Percentiles rank a stretch among this genome's conserved stretches.
Conservation (phyloP, 1,284 basidiomycete genomes). For the Ceratorhiza oryzae-sativae region DNA sequence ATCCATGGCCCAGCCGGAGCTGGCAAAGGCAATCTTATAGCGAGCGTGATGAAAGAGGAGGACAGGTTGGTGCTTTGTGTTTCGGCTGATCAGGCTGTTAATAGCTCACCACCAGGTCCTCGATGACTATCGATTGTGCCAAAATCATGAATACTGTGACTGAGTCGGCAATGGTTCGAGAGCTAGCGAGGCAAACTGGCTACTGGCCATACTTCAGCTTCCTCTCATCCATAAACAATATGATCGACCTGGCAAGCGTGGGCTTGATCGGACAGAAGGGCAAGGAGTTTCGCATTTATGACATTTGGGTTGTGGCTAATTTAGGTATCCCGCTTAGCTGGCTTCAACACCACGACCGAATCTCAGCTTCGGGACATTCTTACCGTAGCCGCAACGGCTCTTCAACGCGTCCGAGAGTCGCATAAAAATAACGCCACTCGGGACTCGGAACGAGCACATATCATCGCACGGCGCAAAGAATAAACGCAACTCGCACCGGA, state of each 20-base stretch:
- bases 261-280: conserved; percentile 96
- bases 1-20: conserved; percentile 92
- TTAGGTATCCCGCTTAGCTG: conserved; percentile 60
- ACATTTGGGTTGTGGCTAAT: not conserved
- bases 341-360: conserved; percentile 82
- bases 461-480: conserved; percentile 48
- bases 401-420: conserved; percentile 68
- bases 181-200: conserved; percentile 82
- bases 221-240: conserved; percentile 81
- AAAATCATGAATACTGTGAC: conserved; percentile 75
- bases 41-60: conserved; percentile 64
- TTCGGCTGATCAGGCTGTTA: conserved; percentile 34
- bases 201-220: conserved; percentile 93
- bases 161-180: conserved; percentile 73
- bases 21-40: conserved; percentile 81
- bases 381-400: conserved; percentile 75
- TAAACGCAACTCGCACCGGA: conserved; percentile 9
- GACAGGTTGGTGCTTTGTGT: conserved; percentile 59
- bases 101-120: conserved; percentile 58
- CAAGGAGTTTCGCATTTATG: conserved; percentile 47
- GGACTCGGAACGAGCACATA: conserved; percentile 49
- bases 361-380: conserved; percentile 89
- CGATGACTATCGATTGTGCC: conserved; percentile 82
- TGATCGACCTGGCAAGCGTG: conserved; percentile 92
- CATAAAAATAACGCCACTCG: conserved; percentile 59